Evolutionary conservation across 2,329 filamentous ascomycete species (phyloP).

Genomic region (Hortaea sp.): DNA sequence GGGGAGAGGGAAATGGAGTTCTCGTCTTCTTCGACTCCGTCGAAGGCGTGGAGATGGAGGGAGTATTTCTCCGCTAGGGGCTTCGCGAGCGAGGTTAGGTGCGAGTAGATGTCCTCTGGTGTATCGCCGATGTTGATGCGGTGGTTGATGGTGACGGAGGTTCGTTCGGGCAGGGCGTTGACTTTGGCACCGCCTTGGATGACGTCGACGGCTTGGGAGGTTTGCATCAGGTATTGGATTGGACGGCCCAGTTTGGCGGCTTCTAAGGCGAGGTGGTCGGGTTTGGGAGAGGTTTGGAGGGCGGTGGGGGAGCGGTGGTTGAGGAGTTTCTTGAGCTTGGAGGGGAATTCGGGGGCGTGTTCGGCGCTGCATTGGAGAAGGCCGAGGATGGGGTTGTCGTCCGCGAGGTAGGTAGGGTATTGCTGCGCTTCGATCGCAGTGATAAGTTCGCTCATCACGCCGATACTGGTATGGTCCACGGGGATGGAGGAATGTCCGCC

Average conservation of each 20-base stretch:
- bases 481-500: slow-evolving; percentile 50
- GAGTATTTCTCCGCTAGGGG: slow-evolving; percentile 41
- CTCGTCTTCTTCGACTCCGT: slow-evolving; percentile 28
- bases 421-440: slow-evolving; percentile 52
- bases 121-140: slow-evolving; percentile 47
- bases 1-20: slow-evolving; percentile 22
- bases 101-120: slow-evolving; percentile 36
- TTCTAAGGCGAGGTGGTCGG: slow-evolving; percentile 25
- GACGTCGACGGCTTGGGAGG: slow-evolving; percentile 47
- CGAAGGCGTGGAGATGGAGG: slow-evolving; percentile 39
- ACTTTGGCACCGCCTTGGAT: slow-evolving; percentile 48
- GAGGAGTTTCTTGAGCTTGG: slow-evolving; percentile 26
- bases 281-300: slow-evolving; percentile 30
- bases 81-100: slow-evolving; percentile 36
- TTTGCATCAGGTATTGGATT: slow-evolving; percentile 46
- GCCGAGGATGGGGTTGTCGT: slow-evolving; percentile 46
- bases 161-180: slow-evolving; percentile 48
- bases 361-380: slow-evolving; percentile 49
- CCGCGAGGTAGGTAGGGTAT: slow-evolving; percentile 42
- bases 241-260: slow-evolving; percentile 30
- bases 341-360: slow-evolving; percentile 42
- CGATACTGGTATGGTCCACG: slow-evolving; percentile 58
- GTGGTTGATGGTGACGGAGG: slow-evolving; percentile 45
- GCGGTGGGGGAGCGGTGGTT: slow-evolving; percentile 5
- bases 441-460: slow-evolving; percentile 57